Conservation (phyloP, 2,329 filamentous ascomycete species). For the Neobulgaria alba region DNA sequence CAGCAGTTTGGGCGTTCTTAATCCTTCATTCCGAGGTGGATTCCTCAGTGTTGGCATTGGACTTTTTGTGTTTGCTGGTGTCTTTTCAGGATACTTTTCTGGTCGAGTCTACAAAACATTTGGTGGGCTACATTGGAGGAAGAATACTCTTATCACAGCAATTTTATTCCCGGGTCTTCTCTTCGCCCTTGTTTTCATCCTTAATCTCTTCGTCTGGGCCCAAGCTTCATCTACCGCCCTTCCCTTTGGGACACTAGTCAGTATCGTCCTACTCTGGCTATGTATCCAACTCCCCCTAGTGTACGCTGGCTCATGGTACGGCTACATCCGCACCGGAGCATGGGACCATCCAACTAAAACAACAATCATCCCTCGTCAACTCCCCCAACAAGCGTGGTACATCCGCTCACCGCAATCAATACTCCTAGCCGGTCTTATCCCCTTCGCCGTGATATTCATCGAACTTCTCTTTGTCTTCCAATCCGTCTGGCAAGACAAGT, state of each 20-base stretch:
- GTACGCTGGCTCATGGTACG: slow-evolving; percentile 70
- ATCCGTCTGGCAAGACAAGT: slow-evolving; percentile 84
- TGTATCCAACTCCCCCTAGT: slow-evolving; percentile 80
- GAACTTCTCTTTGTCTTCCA: slow-evolving; percentile 83
- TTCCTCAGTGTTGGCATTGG: slow-evolving; percentile 79
- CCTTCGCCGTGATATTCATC: slow-evolving; percentile 82
- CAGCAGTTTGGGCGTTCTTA: slow-evolving; percentile 68
- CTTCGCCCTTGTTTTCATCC: slow-evolving; percentile 66
- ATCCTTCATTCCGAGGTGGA: slow-evolving; percentile 82
- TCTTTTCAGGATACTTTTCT: slow-evolving; percentile 84
- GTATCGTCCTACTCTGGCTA: slow-evolving; percentile 68
- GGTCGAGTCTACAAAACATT: slow-evolving; percentile 77
- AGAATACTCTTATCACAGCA: slow-evolving; percentile 71
- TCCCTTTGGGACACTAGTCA: slow-evolving; percentile 70
- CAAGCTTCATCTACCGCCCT: slow-evolving; percentile 83
- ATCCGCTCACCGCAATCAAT: slow-evolving; percentile 52
- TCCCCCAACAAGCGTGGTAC: slow-evolving; percentile 65
- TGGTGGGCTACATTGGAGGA: slow-evolving; percentile 63
- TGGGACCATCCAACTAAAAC: slow-evolving; percentile 83
- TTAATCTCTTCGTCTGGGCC: slow-evolving; percentile 86
- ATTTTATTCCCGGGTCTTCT: slow-evolving; percentile 70
- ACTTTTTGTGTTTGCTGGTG: slow-evolving; percentile 72
- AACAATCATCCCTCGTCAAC: slow-evolving; percentile 59
- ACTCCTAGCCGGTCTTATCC: slow-evolving; percentile 67
- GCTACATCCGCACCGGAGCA: slow-evolving; percentile 54